Evolutionary conservation across 2,329 filamentous ascomycete genomes (phyloP).

Genomic region (Hypoxylon sp.): DNA sequence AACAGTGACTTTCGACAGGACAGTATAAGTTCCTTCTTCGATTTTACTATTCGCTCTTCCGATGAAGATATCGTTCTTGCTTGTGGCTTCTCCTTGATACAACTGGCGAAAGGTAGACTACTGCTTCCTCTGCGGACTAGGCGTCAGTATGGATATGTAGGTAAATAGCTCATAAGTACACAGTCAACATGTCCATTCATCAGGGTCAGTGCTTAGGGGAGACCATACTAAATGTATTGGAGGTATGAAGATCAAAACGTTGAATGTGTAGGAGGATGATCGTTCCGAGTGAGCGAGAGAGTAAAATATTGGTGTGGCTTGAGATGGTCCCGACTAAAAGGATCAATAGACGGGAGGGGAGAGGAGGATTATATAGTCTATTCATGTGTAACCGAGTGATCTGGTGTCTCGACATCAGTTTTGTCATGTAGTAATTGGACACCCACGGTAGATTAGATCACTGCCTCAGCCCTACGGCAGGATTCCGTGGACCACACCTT

Average conservation of each 20-base stretch:
- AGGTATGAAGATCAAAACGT: not conserved
- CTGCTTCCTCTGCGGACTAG: not conserved
- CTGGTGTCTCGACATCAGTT: conserved; percentile 24
- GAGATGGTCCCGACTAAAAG: conserved; percentile 21
- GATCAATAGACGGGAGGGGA: conserved; percentile 17
- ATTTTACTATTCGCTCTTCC: not conserved
- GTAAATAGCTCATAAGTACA: not conserved
- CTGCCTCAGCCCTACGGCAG: conserved; percentile 45
- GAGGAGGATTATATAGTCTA: conserved; percentile 39
- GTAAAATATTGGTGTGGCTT: conserved; percentile 14
- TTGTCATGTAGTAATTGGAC: conserved; percentile 35
- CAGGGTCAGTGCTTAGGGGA: not conserved
- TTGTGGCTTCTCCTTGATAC: not conserved
- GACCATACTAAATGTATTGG: conserved; percentile 9
- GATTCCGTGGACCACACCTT: conserved; percentile 37
- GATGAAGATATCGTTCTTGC: not conserved
- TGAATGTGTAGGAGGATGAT: conserved; percentile 6
- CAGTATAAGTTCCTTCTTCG: not conserved
- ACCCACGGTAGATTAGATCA: conserved; percentile 37
- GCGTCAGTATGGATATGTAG: conserved; percentile 10
- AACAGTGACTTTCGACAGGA: not conserved
- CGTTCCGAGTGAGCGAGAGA: not conserved
- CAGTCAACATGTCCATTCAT: not conserved
- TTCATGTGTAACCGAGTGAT: conserved; percentile 27
- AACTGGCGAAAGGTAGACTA: not conserved